These are phyloP conservation scores for Canna indica DNA, from an alignment of 176 grass and related monocot species.

Conservation along the genomic window DNA sequence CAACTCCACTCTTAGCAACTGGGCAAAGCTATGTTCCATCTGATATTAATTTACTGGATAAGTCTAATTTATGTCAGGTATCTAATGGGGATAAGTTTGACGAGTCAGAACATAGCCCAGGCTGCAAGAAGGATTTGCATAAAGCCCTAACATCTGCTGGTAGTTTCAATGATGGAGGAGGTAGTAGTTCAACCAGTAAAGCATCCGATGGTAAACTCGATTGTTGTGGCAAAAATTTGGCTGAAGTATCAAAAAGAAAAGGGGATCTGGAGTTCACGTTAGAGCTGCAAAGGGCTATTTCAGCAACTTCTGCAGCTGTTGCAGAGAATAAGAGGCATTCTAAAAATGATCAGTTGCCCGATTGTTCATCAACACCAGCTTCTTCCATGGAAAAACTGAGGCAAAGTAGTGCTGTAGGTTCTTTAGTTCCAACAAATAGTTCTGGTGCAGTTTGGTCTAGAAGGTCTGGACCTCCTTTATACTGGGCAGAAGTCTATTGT, in stretches of 20 bases:
- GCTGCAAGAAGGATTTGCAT: slow-evolving; percentile 37
- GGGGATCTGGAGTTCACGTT: slow-evolving; percentile 78
- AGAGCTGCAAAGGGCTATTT: slow-evolving; percentile 88
- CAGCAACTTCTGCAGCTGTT: slow-evolving; percentile 42
- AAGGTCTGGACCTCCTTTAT: slow-evolving; percentile 54
- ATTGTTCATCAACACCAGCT: slow-evolving; percentile 20
- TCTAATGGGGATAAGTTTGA: slow-evolving; percentile 23
- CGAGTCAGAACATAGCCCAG: slow-evolving; percentile 24
- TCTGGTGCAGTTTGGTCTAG: slow-evolving; percentile 73
- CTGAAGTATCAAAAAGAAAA: slow-evolving; percentile 58
- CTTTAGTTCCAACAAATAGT: slow-evolving; percentile 19
- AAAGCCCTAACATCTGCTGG: slow-evolving; percentile 20
- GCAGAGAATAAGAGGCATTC: slow-evolving; percentile 28
- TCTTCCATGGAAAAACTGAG: slow-evolving; percentile 32
- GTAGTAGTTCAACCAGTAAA: slow-evolving; percentile 20
- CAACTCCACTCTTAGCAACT: slow-evolving; percentile 24
- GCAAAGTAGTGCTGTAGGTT: slow-evolving; percentile 31
- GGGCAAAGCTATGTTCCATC: slow-evolving; percentile 20
- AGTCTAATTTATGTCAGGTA: slow-evolving; percentile 17
- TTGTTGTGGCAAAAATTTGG: slow-evolving; percentile 22
- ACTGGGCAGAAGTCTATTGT: slow-evolving; percentile 76
- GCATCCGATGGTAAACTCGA: slow-evolving; percentile 17
- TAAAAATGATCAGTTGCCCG: slow-evolving; percentile 21
- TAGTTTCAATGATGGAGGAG: slow-evolving; percentile 31
- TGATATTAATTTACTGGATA: slow-evolving; percentile 20